Evolutionary conservation across 257 asterid genomes (phyloP), one percentile per base, ranked within the genome.

Genomic region (Solanum sejunctum): DNA sequence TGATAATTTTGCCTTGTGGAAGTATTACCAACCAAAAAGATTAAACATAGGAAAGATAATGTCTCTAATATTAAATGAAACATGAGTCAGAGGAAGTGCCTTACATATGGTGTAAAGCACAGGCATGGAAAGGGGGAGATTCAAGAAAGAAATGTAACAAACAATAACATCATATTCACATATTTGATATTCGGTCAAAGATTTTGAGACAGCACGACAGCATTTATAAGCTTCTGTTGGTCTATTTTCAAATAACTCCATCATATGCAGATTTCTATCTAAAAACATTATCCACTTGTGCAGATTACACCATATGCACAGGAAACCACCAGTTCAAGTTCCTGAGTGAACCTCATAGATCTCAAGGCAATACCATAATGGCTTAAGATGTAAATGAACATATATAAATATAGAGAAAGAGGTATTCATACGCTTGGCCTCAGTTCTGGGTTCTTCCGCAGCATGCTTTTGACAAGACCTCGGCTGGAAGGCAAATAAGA

Each of bases 391-490:
- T 43, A 72, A 83, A 67, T 52, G 66, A 28, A 52, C 21, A 15
- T 69, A 28, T 83, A 32, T 36, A 83, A 69, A 83, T 49, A 73
- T 13, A 26, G 85, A 69, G 54, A 54, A 36, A 86, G 80, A 85
- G 83, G 69, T 79, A 47, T 61, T 84, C 96, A 87, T 94, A 95
- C 99, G 54, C 92, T 92, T 49, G 96, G 98, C 75, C 99, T 93
- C 86, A 93, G 92, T 87, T 92, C 97, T 39, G 99, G 97, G 88
- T 90, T 93, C 89, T 88, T 95, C 91, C 99, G 89, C 90, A 95
- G 93, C 98, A 95, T 93, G 92, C 97, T 93, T 91, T 94, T 95
- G 85, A 94, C 90, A 69, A 95, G 93, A 84, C 97, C 93, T 56
- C 98, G 97, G 89, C 99, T 95, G 93, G 52, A 82, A 82, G 61